Conservation (phyloP, 164 flowering plant genomes). For the Tinospora cordifolia region DNA sequence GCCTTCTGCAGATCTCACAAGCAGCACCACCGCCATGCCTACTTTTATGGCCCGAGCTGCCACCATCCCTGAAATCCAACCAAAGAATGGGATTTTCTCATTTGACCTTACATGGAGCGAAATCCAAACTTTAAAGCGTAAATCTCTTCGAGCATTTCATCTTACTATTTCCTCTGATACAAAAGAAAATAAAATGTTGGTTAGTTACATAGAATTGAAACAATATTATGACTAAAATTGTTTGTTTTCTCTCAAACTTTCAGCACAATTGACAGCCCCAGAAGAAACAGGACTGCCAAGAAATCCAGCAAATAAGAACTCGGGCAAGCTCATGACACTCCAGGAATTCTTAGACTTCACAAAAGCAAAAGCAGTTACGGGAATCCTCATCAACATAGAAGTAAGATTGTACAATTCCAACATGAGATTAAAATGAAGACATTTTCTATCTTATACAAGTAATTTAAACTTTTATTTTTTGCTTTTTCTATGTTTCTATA, state of each 20-base stretch:
- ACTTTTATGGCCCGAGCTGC: slow-evolving; percentile 49
- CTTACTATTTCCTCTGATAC: not conserved
- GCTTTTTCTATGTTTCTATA: not conserved
- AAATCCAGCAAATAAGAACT: slow-evolving; percentile 53
- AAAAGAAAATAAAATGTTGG: not conserved
- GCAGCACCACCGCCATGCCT: slow-evolving; percentile 48
- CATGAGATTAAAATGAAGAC: not conserved
- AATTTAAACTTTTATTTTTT: not conserved
- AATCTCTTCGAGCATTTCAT: slow-evolving; percentile 5
- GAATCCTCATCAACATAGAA: slow-evolving; percentile 59
- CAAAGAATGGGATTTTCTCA: slow-evolving; percentile 54
- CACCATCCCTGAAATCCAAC: slow-evolving; percentile 58
- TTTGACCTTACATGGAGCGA: slow-evolving; percentile 85
- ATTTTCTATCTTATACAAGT: not conserved
- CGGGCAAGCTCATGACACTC: slow-evolving; percentile 53
- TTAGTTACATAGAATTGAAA: not conserved
- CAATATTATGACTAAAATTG: not conserved
- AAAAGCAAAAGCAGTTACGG: slow-evolving; percentile 54
- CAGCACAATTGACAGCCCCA: slow-evolving; percentile 11
- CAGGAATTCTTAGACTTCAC: slow-evolving; percentile 59
- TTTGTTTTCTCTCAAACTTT: not conserved
- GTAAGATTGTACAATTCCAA: slow-evolving; percentile 21
- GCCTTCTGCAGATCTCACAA: slow-evolving; percentile 47
- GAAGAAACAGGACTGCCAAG: slow-evolving; percentile 10
- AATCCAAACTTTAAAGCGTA: slow-evolving; percentile 73